Base-by-base conservation (phyloP, 805 yeast genomes). In the Candida nitratophila region DNA sequence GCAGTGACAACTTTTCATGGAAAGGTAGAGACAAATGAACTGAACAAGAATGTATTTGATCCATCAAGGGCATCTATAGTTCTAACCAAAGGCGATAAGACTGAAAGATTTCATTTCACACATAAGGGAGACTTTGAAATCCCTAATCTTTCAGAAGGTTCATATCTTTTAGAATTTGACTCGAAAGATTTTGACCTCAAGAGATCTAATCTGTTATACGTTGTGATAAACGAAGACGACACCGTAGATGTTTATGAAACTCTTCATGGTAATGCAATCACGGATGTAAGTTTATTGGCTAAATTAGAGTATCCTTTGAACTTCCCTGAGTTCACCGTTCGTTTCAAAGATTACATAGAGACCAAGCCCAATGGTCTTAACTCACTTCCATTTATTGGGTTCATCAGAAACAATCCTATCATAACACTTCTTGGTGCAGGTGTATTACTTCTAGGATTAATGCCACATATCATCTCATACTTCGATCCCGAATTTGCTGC, bases 401-500 rank as follows among this genome's bases (percentile, higher is more conserved):
- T 51, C 19, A 31, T 53, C 21, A 43, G 39, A 36, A 42, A 47
- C 36, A 42, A 57, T 35, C 61, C 61, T 11, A 26, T 50, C 5
- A 10, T 53, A 1, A 55, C 51, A 4, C 31, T 43, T 20, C 34
- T 41, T 6, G 37, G 44, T 1, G 22, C 41, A 3, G 40, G 40
- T 4, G 35, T 50, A 40, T 30, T 51, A 2, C 29, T 40, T 3
- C 44, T 57, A 3, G 46, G 50, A 3, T n/a, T 48, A 15, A 33
- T 57, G 44, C 65, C 64, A 1, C 39, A 50, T 4, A 46, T 60
- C 14, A 41, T 60, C 16, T 46, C 53, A 16, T 39, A 39, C n/a
- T n/a, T 58, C 8, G 64, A 60, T 37, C 64, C 66, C 0, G 52
- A 43, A 1, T 59, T 56, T 39, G 53, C 48, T 24, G 60, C 56